phyloP scores from a whole-genome alignment of 2,329 filamentous ascomycete genomes.

The Falciphora oryzae region DNA sequence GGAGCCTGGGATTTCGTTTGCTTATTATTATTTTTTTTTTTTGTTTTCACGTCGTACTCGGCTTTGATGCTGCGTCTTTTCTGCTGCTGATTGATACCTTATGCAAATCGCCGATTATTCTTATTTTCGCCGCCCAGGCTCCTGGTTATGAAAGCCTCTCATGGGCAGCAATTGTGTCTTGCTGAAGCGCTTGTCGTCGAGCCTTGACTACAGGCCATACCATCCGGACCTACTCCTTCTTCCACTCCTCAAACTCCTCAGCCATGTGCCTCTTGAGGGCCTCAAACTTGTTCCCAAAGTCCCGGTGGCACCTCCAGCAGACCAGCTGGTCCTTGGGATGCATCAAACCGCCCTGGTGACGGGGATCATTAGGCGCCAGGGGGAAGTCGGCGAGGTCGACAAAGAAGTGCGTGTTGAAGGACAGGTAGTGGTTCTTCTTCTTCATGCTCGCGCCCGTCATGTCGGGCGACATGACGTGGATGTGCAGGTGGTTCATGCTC shows the following conservation, averaged over 20 bases:
- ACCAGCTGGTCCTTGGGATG: slow-evolving; percentile 45
- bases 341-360: slow-evolving; percentile 29
- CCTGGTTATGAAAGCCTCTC: too few relatives aligned
- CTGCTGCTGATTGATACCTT: neutral
- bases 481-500: slow-evolving; percentile 86
- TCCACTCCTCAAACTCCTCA: slow-evolving; percentile 50
- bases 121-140: neutral
- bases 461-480: slow-evolving; percentile 81
- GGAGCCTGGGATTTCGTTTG: neutral
- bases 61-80: neutral
- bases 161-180: too few relatives aligned
- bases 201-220: neutral
- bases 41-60: slow-evolving; percentile 1
- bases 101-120: neutral
- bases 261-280: slow-evolving; percentile 67
- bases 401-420: slow-evolving; percentile 81
- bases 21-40: neutral
- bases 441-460: slow-evolving; percentile 66
- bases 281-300: slow-evolving; percentile 70
- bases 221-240: slow-evolving; percentile 28
- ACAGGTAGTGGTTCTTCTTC: slow-evolving; percentile 86
- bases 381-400: slow-evolving; percentile 76
- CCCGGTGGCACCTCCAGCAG: slow-evolving; percentile 79
- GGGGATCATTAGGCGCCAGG: slow-evolving; percentile 56
- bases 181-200: neutral